phyloP scores from a whole-genome alignment of 2,329 filamentous ascomycete genomes.

The Aspergillus oerlinghausenensis region DNA sequence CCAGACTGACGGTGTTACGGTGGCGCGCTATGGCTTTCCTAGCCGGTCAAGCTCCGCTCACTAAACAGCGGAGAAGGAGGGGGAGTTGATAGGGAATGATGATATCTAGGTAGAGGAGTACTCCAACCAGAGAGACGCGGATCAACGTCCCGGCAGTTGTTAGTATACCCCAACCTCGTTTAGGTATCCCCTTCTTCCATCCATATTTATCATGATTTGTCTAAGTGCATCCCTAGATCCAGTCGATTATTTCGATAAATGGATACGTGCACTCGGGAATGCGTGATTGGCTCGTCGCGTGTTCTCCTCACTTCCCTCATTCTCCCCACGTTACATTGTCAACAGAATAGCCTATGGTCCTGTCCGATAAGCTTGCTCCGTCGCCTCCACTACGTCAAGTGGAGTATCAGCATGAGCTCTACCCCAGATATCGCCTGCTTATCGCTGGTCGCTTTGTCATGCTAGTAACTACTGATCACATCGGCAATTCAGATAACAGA shows the following conservation, averaged over 20 bases:
- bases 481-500: slow-evolving; percentile 1
- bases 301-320: background rate
- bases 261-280: background rate
- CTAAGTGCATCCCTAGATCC: background rate
- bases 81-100: background rate
- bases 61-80: background rate
- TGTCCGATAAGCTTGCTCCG: background rate
- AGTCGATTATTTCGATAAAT: background rate
- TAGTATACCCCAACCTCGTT: background rate
- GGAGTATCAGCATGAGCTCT: background rate
- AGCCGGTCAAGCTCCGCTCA: background rate
- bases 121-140: background rate
- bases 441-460: slow-evolving; percentile 9
- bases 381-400: background rate
- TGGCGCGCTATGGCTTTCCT: background rate
- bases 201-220: background rate
- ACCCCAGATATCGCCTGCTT: slow-evolving; percentile 19
- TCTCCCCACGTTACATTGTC: background rate
- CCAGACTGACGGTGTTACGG: background rate
- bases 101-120: background rate
- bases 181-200: background rate
- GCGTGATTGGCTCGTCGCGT: background rate
- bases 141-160: background rate
- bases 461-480: background rate
- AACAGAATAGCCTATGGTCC: background rate